Evolutionary conservation across 2,329 filamentous ascomycete species (phyloP), one percentile per base, ranked within the genome.

Genomic region (Sarocladium oryzae): DNA sequence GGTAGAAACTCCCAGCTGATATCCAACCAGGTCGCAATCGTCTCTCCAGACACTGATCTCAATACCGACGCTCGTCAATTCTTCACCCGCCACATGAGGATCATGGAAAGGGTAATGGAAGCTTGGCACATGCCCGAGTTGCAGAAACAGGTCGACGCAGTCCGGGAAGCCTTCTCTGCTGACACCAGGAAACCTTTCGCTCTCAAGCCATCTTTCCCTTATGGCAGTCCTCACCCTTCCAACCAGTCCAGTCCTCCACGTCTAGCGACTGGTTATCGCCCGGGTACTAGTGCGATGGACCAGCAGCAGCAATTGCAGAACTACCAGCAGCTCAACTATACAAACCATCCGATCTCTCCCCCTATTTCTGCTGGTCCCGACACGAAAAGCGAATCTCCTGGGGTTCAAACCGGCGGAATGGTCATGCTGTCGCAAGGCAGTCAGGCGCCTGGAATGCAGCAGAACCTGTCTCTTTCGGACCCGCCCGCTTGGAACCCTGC

Each of bases 61-160:
- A 91, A 93, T 63, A 74, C 77, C 0, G 89, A 96, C 65, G 89
- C 92, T 5, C 81, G 88, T 28, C 86, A 92, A 55, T 97, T 87
- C 64, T 97, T 97, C 62, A 87, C 89, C 2, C 80, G 92, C 45
- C 91, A 96, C 60, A 96, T 97, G 92, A 84, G 91, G 51, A 85
- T 97, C 33, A 74, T 97, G 53, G 92, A 97, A 66, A 85, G 83
- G 57, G 93, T 90, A 59, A 88, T 89, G 63, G 77, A 79, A 8
- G 83, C 84, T 4, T 95, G 89, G 86, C 86, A 89, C 2, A 89
- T 95, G 79, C 86, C 88, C 2, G 91, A 96, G 60, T 86, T 96
- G 70, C 85, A 95, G 64, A 85, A 84, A 50, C 90, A 96, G 66
- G 89, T 97, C 56, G 86, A 96, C 63, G 86, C 88, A 35, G 79